Percentiles rank a stretch among this genome's conserved stretches.
Evolutionary conservation across 2,329 filamentous ascomycete genomes (phyloP).

Genomic region (Aspergillus aculeatinus): DNA sequence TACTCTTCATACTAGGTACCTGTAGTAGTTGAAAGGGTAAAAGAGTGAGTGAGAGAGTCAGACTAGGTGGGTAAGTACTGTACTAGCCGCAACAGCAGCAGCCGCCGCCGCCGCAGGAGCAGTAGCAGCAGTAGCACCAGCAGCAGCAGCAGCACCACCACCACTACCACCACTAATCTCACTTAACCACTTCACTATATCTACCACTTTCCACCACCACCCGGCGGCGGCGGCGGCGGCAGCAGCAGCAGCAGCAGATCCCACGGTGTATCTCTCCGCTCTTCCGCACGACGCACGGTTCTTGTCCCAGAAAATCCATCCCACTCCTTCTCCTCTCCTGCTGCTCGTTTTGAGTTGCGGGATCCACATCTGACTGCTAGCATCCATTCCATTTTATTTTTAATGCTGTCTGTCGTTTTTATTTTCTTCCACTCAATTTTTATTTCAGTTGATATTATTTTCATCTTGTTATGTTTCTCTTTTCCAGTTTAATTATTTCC

Average conservation of each 20-base stretch:
- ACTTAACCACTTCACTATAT: no score
- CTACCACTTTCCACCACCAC: background rate
- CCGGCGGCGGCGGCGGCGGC: background rate
- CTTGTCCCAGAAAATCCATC: conserved; percentile 18
- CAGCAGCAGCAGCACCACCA: background rate
- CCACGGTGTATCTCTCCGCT: conserved; percentile 18
- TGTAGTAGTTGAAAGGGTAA: no score
- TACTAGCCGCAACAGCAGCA: conserved; percentile 1
- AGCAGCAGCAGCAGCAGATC: conserved; percentile 12
- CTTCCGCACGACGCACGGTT: conserved; percentile 20
- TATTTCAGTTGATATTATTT: background rate
- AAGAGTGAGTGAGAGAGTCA: background rate
- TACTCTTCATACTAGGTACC: no score
- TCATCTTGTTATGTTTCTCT: background rate
- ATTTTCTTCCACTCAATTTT: background rate
- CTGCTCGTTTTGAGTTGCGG: conserved; percentile 12
- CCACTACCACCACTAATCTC: background rate
- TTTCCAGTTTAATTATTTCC: background rate
- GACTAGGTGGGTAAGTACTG: conserved; percentile 3
- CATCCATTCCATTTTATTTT: background rate
- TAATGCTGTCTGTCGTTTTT: background rate
- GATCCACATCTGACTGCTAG: conserved; percentile 15
- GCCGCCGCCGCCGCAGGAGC: background rate
- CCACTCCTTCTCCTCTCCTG: conserved; percentile 2
- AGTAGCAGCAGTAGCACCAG: background rate